Evolutionary conservation across 768 basidiomycete species (phyloP).

Genomic region (Lepiota brunneoincarnata): DNA sequence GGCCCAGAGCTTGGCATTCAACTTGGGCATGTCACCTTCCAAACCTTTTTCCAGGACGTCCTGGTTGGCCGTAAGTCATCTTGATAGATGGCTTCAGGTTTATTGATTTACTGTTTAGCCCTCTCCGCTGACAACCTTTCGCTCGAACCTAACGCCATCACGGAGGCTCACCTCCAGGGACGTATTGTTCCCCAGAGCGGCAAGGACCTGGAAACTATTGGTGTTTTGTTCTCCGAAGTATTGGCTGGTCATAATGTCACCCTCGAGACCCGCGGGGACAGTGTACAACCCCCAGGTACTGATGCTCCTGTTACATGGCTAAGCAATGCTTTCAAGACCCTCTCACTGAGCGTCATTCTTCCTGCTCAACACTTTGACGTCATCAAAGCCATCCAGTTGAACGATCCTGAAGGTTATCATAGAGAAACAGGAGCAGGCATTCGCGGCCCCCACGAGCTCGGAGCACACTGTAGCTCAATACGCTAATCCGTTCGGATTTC

Average conservation of each 20-base stretch:
- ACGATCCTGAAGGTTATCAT: slow-evolving; percentile 56
- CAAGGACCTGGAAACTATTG: slow-evolving; percentile 48
- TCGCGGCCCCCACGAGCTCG: slow-evolving; percentile 59
- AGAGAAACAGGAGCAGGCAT: slow-evolving; percentile 49
- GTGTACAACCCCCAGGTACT: slow-evolving; percentile 57
- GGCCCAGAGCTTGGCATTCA: slow-evolving; percentile 63
- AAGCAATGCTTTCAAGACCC: slow-evolving; percentile 65
- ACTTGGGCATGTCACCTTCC: slow-evolving; percentile 62
- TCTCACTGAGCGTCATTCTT: slow-evolving; percentile 57
- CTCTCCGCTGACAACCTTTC: slow-evolving; percentile 47
- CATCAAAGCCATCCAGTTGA: slow-evolving; percentile 60
- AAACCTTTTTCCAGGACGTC: slow-evolving; percentile 53
- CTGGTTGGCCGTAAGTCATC: slow-evolving; percentile 56
- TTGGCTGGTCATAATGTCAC: slow-evolving; percentile 63
- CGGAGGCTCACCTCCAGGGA: slow-evolving; percentile 54
- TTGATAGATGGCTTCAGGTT: background rate
- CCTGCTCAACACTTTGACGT: slow-evolving; percentile 63
- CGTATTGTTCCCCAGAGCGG: slow-evolving; percentile 63
- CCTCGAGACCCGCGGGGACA: slow-evolving; percentile 53
- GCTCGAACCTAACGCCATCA: slow-evolving; percentile 46
- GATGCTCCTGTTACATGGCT: slow-evolving; percentile 56
- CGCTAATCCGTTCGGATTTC: slow-evolving; percentile 77
- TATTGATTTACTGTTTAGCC: slow-evolving; percentile 32
- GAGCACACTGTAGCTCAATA: slow-evolving; percentile 53
- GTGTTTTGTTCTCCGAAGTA: slow-evolving; percentile 64